phyloP scores from a whole-genome alignment of 371 early-diverging fungal species.

The Paraphysoderma sedebokerense region DNA sequence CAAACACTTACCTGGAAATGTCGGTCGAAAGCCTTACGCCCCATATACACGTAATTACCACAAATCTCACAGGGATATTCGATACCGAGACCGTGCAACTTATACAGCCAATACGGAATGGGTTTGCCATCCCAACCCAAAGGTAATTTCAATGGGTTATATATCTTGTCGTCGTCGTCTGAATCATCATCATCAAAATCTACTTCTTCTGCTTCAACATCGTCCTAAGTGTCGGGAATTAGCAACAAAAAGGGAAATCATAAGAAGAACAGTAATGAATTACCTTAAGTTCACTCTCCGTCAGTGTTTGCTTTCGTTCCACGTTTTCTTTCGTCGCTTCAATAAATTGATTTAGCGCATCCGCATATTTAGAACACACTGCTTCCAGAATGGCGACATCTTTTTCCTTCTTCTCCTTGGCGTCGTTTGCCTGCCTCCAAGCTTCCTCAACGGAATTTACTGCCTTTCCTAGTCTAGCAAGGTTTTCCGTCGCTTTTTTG shows the following conservation, averaged over 20 bases:
- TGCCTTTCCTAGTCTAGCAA: conserved; percentile 9
- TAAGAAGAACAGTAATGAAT: neutral
- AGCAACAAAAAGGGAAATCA: neutral
- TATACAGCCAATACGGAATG: conserved; percentile 97
- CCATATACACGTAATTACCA: conserved; percentile 89
- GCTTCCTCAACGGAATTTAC: neutral
- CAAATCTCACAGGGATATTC: conserved; percentile 96
- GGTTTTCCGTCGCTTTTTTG: conserved; percentile 49
- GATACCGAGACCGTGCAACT: conserved; percentile 88
- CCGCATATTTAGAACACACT: conserved; percentile 37
- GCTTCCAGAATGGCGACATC: conserved; percentile 43
- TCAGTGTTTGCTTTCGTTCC: conserved; percentile 86
- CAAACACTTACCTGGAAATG: conserved; percentile 55
- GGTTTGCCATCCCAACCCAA: conserved; percentile 98
- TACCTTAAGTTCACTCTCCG: conserved; percentile 52
- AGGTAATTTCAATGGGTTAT: conserved; percentile 92
- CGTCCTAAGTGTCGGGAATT: conserved; percentile 27
- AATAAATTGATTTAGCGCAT: conserved; percentile 33
- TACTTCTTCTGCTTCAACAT: conserved; percentile 54
- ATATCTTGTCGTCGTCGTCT: conserved; percentile 74
- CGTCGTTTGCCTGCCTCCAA: conserved; percentile 8
- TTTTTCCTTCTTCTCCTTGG: conserved; percentile 29
- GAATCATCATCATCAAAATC: conserved; percentile 56
- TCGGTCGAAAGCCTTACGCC: conserved; percentile 88
- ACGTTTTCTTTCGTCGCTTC: conserved; percentile 74